A percentile compares a stretch with the other conserved stretches of the same genome.
phyloP scores from a whole-genome alignment of 2,329 filamentous ascomycete genomes.

The Leptosphaerulina australis region DNA sequence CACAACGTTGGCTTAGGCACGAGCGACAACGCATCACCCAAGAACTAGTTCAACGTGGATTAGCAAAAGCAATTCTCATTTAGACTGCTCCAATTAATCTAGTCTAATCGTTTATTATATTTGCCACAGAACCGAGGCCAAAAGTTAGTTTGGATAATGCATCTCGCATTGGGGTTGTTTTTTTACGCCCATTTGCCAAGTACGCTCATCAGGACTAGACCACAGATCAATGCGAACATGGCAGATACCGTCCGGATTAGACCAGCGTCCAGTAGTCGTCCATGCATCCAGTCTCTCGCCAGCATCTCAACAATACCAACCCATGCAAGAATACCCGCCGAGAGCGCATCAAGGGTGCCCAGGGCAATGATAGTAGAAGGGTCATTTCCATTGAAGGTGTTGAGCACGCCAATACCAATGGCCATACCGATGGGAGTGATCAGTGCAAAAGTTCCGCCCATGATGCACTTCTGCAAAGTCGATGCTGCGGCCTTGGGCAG shows the following conservation, averaged over 20 bases:
- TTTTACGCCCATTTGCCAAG: slow-evolving; percentile 74
- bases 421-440: slow-evolving; percentile 81
- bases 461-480: slow-evolving; percentile 60
- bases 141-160: too few relatives aligned
- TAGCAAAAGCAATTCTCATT: too few relatives aligned
- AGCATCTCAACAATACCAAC: slow-evolving; percentile 81
- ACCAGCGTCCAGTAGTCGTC: slow-evolving; percentile 57
- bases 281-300: slow-evolving; percentile 72
- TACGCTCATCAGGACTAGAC: slow-evolving; percentile 72
- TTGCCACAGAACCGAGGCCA: too few relatives aligned
- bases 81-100: background rate
- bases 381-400: slow-evolving; percentile 75
- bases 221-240: slow-evolving; percentile 61
- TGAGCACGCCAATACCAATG: slow-evolving; percentile 74
- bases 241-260: slow-evolving; percentile 58
- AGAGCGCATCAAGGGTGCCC: slow-evolving; percentile 74
- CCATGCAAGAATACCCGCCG: slow-evolving; percentile 79
- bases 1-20: too few relatives aligned
- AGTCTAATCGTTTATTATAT: background rate
- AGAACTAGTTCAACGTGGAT: too few relatives aligned
- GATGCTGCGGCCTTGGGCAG: slow-evolving; percentile 53
- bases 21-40: too few relatives aligned
- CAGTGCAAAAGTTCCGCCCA: slow-evolving; percentile 69
- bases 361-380: slow-evolving; percentile 71
- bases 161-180: too few relatives aligned